Conservation (phyloP, 2,329 filamentous ascomycete species). For the Thermothelomyces thermophilus region DNA sequence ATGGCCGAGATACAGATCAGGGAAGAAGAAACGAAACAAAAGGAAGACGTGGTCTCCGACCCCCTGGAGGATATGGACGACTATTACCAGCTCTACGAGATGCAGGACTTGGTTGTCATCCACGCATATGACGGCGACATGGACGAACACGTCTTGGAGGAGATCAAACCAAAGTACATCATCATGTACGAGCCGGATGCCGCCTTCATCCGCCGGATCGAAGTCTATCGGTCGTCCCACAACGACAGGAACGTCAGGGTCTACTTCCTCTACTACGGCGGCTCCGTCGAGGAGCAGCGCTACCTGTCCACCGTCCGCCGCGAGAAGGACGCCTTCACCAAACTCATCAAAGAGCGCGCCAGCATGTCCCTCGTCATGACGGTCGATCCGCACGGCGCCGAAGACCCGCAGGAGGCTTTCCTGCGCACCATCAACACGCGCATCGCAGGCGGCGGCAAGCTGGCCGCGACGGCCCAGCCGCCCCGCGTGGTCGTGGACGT, state of each 20-base stretch:
- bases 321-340: constrained; percentile 94
- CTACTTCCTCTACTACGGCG: constrained; percentile 95
- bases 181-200: constrained; percentile 98
- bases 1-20: constrained; percentile 79
- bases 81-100: constrained; percentile 85
- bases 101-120: constrained; percentile 79
- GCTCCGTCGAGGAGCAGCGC: constrained; percentile 90
- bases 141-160: constrained; percentile 94
- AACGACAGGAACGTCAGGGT: constrained; percentile 81
- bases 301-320: constrained; percentile 85
- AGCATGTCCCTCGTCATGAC: constrained; percentile 87
- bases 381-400: constrained; percentile 58
- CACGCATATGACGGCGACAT: constrained; percentile 94
- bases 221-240: constrained; percentile 94
- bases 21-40: constrained; percentile 67
- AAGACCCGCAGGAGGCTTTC: constrained; percentile 86
- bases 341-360: constrained; percentile 87
- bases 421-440: constrained; percentile 92
- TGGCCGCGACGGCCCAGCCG: constrained; percentile 76
- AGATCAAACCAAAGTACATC: constrained; percentile 86
- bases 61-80: constrained; percentile 87
- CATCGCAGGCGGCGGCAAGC: constrained; percentile 84
- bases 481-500: constrained; percentile 92
- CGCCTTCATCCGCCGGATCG: constrained; percentile 86
- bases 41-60: constrained; percentile 67